These are phyloP conservation scores for Boehmeria nivea DNA, from an alignment of 306 rosid genomes.

Conservation along the genomic window DNA sequence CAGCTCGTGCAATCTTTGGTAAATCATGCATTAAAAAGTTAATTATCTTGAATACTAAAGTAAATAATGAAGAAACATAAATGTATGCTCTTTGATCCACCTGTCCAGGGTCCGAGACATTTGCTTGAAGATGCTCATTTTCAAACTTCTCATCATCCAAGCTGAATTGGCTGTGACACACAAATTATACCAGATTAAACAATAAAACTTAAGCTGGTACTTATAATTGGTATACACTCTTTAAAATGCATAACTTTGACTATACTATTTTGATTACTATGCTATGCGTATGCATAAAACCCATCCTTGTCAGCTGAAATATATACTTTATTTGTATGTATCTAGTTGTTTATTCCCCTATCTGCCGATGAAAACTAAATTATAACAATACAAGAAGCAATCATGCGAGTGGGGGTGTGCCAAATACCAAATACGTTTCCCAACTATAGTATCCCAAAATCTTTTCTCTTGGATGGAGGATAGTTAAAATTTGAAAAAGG, in stretches of 20 bases:
- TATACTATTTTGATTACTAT: no score
- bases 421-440: no score
- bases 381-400: no score
- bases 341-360: no score
- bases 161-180: constrained; percentile 57
- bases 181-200: constrained; percentile 2
- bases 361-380: no score
- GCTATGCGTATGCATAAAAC: no score
- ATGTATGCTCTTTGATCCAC: constrained; percentile 33
- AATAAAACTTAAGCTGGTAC: background rate
- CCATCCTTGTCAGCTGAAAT: no score
- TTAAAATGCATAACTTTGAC: constrained; percentile 11
- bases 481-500: no score
- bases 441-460: no score
- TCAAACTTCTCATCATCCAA: constrained; percentile 85
- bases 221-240: constrained; percentile 3
- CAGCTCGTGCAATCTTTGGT: constrained; percentile 74
- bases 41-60: constrained; percentile 16
- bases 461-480: no score
- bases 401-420: no score
- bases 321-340: no score
- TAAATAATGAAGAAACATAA: constrained; percentile 19
- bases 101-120: constrained; percentile 80
- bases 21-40: constrained; percentile 28
- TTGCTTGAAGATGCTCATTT: constrained; percentile 73